Evolutionary conservation across 345 rosid species (phyloP).

Genomic region (Carallia brachiata): DNA sequence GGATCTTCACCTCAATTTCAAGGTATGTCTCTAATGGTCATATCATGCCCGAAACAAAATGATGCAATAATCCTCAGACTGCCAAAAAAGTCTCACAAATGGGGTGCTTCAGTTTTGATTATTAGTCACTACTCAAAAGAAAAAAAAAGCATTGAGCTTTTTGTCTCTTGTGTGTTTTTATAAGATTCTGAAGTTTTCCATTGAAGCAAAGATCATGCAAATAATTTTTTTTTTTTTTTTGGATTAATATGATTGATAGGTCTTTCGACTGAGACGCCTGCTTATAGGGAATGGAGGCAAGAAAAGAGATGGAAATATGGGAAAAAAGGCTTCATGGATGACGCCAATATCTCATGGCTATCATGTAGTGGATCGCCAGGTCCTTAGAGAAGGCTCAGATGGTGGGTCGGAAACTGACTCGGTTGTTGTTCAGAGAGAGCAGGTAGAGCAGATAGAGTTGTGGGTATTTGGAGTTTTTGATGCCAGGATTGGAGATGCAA

Average conservation of each 20-base stretch:
- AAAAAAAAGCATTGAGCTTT: no score
- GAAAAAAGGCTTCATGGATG: conserved; percentile 61
- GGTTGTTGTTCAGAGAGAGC: conserved; percentile 60
- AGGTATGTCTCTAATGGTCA: conserved; percentile 36
- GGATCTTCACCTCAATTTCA: conserved; percentile 48
- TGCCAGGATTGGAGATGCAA: conserved; percentile 43
- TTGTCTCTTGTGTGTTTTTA: no score
- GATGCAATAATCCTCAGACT: no score
- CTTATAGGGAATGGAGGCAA: conserved; percentile 27
- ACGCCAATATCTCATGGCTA: conserved; percentile 60
- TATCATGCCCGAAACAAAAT: no score
- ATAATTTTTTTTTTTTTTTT: no score
- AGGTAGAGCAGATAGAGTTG: conserved; percentile 51
- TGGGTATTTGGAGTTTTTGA: conserved; percentile 70
- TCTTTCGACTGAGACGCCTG: conserved; percentile 41
- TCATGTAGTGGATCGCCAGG: conserved; percentile 43
- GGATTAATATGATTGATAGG: conserved; percentile 31
- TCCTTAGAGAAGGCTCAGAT: conserved; percentile 12
- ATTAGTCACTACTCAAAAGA: no score
- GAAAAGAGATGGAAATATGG: conserved; percentile 23
- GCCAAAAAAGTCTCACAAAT: no score
- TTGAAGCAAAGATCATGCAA: no score
- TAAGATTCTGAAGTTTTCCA: no score
- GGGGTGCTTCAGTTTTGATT: no score
- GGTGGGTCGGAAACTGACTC: conserved; percentile 31